These are phyloP conservation scores for Globisporangium paddicum DNA, from an alignment of 352 stramenopile genomes.

Conservation along the genomic window DNA sequence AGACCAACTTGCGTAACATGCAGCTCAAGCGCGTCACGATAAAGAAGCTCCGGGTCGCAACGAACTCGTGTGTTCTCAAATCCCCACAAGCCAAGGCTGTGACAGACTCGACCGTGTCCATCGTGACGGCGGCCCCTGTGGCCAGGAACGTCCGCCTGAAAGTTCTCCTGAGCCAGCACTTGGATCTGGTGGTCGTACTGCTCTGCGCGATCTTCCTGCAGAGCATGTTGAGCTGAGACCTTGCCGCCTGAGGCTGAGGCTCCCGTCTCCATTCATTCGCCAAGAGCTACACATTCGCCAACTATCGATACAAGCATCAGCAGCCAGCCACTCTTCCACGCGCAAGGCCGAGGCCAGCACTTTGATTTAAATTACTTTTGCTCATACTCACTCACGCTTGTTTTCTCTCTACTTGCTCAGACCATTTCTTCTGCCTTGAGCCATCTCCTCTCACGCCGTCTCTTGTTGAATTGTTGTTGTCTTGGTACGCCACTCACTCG, in stretches of 20 bases:
- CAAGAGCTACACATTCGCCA: no score
- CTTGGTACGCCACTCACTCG: background rate
- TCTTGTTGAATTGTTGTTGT: background rate
- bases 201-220: slow-evolving; percentile 10
- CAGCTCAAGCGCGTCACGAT: slow-evolving; percentile 22
- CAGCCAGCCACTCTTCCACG: background rate
- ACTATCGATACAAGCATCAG: no score
- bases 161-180: slow-evolving; percentile 13
- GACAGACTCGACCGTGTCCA: background rate
- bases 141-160: background rate
- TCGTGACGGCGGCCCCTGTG: background rate
- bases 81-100: background rate
- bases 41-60: slow-evolving; percentile 2
- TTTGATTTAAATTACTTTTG: slow-evolving; percentile 3
- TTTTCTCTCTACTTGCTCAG: background rate
- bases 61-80: background rate
- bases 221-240: background rate
- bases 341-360: background rate
- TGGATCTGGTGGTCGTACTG: slow-evolving; percentile 17
- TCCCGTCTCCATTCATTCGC: background rate
- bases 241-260: background rate
- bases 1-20: slow-evolving; percentile 12
- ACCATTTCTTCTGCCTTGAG: no score
- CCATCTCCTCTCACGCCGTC: background rate
- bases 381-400: slow-evolving; percentile 5